phyloP scores from a whole-genome alignment of 768 basidiomycete species.

The Xerocomellus intermedius region DNA sequence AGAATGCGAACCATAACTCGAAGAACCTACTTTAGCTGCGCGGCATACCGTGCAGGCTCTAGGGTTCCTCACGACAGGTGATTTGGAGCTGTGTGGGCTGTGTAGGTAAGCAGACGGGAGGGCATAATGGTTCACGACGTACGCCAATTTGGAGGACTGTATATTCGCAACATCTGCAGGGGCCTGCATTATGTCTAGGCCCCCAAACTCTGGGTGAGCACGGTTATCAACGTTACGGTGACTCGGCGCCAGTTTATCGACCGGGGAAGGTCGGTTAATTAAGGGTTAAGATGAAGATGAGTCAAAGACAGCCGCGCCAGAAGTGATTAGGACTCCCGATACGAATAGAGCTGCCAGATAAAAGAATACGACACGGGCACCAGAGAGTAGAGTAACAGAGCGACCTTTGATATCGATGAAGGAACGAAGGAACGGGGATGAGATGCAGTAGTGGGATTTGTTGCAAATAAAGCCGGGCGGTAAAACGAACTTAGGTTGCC shows the following conservation, averaged over 20 bases:
- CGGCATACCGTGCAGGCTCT: constrained; percentile 84
- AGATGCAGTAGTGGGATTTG: constrained; percentile 37
- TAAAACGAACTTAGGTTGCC: constrained; percentile 37
- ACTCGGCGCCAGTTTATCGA: constrained; percentile 42
- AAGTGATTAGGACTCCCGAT: neutral
- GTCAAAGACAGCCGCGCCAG: constrained; percentile 10
- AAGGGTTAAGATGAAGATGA: constrained; percentile 32
- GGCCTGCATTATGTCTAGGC: constrained; percentile 28
- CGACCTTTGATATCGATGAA: constrained; percentile 29
- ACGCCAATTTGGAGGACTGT: constrained; percentile 32
- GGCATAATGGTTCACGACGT: constrained; percentile 10
- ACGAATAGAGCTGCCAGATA: neutral
- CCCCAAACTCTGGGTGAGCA: constrained; percentile 17
- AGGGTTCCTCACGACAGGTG: constrained; percentile 48
- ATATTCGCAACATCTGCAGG: constrained; percentile 29
- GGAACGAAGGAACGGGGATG: constrained; percentile 30
- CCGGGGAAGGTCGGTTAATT: constrained; percentile 41
- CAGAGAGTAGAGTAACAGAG: constrained; percentile 14
- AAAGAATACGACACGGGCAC: constrained; percentile 4
- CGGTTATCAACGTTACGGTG: constrained; percentile 41
- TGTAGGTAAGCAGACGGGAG: constrained; percentile 8
- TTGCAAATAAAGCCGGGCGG: constrained; percentile 41
- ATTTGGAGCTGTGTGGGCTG: constrained; percentile 35
- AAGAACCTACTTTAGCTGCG: constrained; percentile 63
- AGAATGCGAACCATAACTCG: constrained; percentile 14